Conservation (phyloP, 2,329 filamentous ascomycete genomes). For the Paraphaeosphaeria minitans region DNA sequence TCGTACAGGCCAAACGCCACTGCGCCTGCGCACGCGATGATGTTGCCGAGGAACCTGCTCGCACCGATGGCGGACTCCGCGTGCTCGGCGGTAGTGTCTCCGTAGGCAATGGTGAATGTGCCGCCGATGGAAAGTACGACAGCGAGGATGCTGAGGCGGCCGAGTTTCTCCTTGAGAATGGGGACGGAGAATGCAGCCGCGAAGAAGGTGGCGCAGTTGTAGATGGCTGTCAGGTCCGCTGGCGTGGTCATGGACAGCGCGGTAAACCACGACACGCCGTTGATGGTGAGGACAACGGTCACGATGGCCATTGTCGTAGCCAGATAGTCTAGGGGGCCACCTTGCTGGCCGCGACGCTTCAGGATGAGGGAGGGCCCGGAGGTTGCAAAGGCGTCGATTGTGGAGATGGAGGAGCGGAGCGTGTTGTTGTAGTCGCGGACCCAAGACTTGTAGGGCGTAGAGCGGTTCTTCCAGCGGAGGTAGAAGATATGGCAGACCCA, state of each 20-base stretch:
- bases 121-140: background rate
- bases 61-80: background rate
- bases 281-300: background rate
- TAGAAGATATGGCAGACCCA: background rate
- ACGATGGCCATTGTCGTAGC: background rate
- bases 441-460: background rate
- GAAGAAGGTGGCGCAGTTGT: background rate
- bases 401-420: background rate
- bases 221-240: background rate
- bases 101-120: background rate
- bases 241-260: background rate
- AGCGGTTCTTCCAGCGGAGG: background rate
- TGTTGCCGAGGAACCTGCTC: background rate
- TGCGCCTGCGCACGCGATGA: background rate
- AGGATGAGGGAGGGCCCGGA: background rate
- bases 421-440: background rate
- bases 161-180: background rate
- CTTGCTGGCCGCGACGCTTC: background rate
- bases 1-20: background rate
- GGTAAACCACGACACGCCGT: background rate
- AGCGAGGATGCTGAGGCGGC: background rate
- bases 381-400: background rate
- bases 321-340: background rate
- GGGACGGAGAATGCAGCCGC: background rate
- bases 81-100: background rate